Evolutionary conservation across 176 grass and related monocot genomes (phyloP).

Genomic region (Avena insularis): DNA sequence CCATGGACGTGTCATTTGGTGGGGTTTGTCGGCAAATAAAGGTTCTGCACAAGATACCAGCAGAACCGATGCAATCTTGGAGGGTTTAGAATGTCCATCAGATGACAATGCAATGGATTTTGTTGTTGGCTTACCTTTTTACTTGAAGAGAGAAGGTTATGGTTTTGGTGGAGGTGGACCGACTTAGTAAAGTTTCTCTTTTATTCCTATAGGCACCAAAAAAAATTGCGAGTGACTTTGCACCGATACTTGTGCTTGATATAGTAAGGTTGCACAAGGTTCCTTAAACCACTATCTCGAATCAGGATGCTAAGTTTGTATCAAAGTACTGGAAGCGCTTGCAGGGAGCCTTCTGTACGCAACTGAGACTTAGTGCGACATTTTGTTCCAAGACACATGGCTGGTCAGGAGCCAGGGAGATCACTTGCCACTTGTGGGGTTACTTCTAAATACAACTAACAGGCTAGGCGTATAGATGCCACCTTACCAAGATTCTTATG

Average conservation of each 20-base stretch:
- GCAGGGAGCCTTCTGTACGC: background rate
- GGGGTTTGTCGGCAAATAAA: background rate
- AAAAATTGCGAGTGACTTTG: too few species aligned
- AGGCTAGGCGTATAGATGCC: too few species aligned
- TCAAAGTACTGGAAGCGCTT: background rate
- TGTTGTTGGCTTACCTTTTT: background rate
- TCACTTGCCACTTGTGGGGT: too few species aligned
- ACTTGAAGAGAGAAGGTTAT: background rate
- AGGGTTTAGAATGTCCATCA: background rate
- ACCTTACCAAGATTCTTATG: too few species aligned
- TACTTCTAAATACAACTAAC: too few species aligned
- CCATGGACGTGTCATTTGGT: too few species aligned
- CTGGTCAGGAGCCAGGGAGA: too few species aligned
- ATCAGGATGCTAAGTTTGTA: background rate
- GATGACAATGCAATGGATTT: background rate
- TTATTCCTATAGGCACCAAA: background rate
- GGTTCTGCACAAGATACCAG: background rate
- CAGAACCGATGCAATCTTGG: background rate
- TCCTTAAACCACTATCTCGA: background rate
- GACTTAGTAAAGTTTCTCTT: background rate
- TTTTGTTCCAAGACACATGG: too few species aligned
- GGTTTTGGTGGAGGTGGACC: background rate
- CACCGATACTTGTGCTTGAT: background rate
- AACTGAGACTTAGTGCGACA: background rate
- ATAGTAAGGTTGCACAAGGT: background rate